A percentile compares a stretch with the other conserved stretches of the same genome.
Evolutionary conservation across 2,329 filamentous ascomycete species (phyloP).

Genomic region (Colletotrichum zoysiae): DNA sequence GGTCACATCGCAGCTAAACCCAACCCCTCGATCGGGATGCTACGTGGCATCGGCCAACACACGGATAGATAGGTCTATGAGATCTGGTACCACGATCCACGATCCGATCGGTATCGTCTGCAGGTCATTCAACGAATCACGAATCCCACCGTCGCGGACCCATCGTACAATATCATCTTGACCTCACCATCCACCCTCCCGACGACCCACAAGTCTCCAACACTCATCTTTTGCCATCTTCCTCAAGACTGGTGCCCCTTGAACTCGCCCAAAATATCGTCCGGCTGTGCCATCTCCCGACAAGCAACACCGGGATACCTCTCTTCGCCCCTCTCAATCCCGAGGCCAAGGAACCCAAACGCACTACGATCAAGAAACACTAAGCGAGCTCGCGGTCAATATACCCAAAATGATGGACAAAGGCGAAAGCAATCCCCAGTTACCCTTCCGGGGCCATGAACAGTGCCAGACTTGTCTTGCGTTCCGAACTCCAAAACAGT

Average conservation of each 20-base stretch:
- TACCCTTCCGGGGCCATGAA: not conserved
- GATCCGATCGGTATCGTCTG: not conserved
- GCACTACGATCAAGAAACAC: not conserved
- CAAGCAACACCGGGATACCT: not conserved
- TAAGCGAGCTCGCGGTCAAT: not conserved
- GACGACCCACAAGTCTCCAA: not conserved
- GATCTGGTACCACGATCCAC: not conserved
- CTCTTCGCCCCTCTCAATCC: no score
- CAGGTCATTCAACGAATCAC: not conserved
- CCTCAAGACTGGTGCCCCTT: not conserved
- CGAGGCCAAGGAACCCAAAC: not conserved
- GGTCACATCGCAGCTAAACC: not conserved
- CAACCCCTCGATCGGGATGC: not conserved
- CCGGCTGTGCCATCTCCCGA: not conserved
- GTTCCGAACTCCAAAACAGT: not conserved
- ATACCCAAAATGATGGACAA: not conserved
- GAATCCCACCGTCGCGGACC: not conserved
- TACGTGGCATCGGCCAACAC: not conserved
- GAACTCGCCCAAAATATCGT: not conserved
- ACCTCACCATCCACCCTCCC: not conserved
- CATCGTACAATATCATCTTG: not conserved
- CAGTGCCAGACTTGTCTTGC: not conserved
- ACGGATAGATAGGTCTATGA: not conserved
- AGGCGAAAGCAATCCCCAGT: not conserved
- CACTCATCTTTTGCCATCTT: not conserved